Evolutionary conservation across 1,284 basidiomycete genomes (phyloP), one percentile per base, ranked within the genome.

Genomic region (Cystobasidiaceae sp.): DNA sequence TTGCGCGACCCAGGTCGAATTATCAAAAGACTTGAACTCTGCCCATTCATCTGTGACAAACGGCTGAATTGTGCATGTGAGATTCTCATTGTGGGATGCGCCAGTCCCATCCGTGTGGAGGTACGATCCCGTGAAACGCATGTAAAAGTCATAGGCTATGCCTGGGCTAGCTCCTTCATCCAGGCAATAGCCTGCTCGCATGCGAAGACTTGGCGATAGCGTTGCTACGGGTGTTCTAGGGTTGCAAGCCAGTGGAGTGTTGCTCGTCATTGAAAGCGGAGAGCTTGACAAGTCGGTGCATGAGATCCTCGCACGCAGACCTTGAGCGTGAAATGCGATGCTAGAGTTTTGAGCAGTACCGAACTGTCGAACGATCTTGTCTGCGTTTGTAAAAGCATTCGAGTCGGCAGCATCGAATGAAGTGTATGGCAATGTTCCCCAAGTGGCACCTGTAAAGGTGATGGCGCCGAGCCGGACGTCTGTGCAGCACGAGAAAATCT

Each of bases 81-180:
- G 34, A 28, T 55, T 55, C 52, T 55, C 34, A 28, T 55, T 55
- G 23, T 30, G 33, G 17, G 9, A 8, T 28, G 9, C n/a, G 13
- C 39, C 52, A 15, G 34, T 37, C 34, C 32, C 27, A 27, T 23
- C 52, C 1, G 15, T n/a, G 25, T 55, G 52, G 19, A 55, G 21
- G 25, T 55, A 55, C 19, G 19, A 8, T 27, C 52, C 52, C 4
- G 21, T 39, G 52, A 55, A 55, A 4, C 52, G 33, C 39, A 43
- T 43, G 28, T 55, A 43, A 7, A 55, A 39, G n/a, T 55, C 52
- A 28, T 55, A 55, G 9, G n/a, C n/a, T n/a, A n/a, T n/a, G n/a
- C 25, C 21, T 33, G 49, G 49, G 21, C 21, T 28, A 33, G 27
- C 25, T 13, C 34, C 19, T 19, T n/a, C 37, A 39, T 39, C 37